Conservation (phyloP, 176 grass and related monocot species). For the Thinopyrum elongatum region DNA sequence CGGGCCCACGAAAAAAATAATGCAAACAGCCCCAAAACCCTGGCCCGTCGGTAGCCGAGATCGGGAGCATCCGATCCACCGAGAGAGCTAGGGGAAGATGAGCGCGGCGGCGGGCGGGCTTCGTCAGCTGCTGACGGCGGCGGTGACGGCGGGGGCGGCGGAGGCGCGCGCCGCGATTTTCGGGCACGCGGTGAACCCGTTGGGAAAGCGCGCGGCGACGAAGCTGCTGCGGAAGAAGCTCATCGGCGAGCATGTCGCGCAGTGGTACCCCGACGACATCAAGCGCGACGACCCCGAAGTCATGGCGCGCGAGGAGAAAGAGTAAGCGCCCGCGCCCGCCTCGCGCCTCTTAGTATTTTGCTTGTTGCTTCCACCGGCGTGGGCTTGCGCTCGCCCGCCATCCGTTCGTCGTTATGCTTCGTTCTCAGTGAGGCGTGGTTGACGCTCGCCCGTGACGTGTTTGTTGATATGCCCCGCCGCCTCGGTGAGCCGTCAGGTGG, state of each 20-base stretch:
- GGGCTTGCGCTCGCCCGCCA: background rate
- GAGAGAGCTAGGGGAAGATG: slow-evolving; percentile 15
- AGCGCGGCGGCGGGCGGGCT: slow-evolving; percentile 44
- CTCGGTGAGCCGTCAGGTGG: background rate
- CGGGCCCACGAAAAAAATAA: background rate
- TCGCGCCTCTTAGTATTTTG: background rate
- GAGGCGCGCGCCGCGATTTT: slow-evolving; percentile 66
- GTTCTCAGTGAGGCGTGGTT: background rate
- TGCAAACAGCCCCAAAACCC: background rate
- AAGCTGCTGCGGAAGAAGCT: slow-evolving; percentile 76
- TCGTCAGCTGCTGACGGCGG: slow-evolving; percentile 50
- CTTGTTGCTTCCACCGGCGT: background rate
- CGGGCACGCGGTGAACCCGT: slow-evolving; percentile 56
- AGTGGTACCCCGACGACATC: slow-evolving; percentile 80
- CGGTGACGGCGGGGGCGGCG: slow-evolving; percentile 39
- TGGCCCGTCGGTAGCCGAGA: background rate
- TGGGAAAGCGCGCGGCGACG: slow-evolving; percentile 62
- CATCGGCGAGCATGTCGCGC: slow-evolving; percentile 58
- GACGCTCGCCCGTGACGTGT: background rate
- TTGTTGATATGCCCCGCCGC: slow-evolving; percentile 6
- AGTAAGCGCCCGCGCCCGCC: slow-evolving; percentile 38
- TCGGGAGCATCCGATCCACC: background rate
- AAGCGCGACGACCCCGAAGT: slow-evolving; percentile 63
- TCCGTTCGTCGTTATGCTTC: background rate
- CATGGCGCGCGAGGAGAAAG: slow-evolving; percentile 66